Percentiles rank a stretch among this genome's conserved stretches.
phyloP scores from a whole-genome alignment of 2,329 filamentous ascomycete genomes.

The Fusarium pseudonygamai region DNA sequence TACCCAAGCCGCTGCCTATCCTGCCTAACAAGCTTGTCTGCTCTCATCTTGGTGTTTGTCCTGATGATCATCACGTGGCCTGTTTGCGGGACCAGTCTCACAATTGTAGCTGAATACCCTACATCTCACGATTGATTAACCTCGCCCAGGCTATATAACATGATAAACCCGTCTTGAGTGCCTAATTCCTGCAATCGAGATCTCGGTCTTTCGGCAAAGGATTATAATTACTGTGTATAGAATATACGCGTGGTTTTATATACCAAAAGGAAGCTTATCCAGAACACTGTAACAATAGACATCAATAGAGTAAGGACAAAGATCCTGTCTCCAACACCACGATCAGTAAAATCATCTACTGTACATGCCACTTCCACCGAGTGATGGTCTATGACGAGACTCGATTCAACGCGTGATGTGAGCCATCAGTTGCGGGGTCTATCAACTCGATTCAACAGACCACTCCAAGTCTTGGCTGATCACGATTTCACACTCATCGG shows the following conservation, averaged over 20 bases:
- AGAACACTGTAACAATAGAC: no score
- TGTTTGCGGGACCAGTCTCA: no score
- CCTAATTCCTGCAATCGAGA: rapidly evolving
- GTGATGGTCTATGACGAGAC: neutral
- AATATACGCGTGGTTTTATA: neutral
- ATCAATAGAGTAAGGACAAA: neutral
- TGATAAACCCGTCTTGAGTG: neutral
- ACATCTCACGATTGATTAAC: neutral
- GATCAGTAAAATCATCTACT: rapidly evolving
- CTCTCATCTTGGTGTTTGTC: no score
- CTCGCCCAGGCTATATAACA: neutral
- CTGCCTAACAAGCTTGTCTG: no score
- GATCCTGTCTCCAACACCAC: neutral
- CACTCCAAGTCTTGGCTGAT: neutral
- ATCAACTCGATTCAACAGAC: no score
- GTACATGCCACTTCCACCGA: no score
- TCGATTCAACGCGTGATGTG: no score
- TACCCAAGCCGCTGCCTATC: no score
- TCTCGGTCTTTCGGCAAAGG: rapidly evolving
- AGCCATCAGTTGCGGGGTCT: no score
- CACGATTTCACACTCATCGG: neutral
- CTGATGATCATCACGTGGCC: no score
- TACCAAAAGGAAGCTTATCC: no score
- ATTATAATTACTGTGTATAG: rapidly evolving
- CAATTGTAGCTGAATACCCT: neutral